These are phyloP conservation scores for Chrysopogon serrulatus DNA, from an alignment of 176 grass and related monocot species.

Conservation along the genomic window DNA sequence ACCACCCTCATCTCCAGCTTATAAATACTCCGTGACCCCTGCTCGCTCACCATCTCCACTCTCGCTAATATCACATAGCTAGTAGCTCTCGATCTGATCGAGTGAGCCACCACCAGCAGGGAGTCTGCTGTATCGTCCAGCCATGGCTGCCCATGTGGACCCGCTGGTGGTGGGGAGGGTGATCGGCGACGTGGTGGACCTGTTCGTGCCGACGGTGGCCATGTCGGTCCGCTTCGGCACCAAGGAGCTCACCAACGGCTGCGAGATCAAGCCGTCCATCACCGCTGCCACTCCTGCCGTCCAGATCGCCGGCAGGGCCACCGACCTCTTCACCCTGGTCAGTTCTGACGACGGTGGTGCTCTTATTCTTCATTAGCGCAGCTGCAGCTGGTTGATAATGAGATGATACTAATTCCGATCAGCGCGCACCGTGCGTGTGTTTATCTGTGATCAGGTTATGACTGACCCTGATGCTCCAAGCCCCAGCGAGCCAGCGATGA, in stretches of 20 bases:
- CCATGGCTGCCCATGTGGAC: slow-evolving; percentile 43
- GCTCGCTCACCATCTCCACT: not conserved
- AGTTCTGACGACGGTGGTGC: not conserved
- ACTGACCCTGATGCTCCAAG: slow-evolving; percentile 81
- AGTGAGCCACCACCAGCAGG: not conserved
- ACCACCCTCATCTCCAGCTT: not conserved
- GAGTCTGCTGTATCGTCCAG: not conserved
- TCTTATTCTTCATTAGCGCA: not conserved
- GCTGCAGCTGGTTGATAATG: not conserved
- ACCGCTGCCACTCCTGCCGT: slow-evolving; percentile 21
- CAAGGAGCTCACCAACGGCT: slow-evolving; percentile 64
- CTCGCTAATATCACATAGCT: not conserved
- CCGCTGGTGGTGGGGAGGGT: slow-evolving; percentile 76
- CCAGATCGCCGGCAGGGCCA: slow-evolving; percentile 37
- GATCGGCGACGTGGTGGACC: slow-evolving; percentile 71
- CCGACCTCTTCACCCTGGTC: slow-evolving; percentile 68
- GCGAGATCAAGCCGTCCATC: slow-evolving; percentile 53
- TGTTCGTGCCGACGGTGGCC: slow-evolving; percentile 60
- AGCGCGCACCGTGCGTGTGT: no score
- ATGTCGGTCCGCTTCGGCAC: slow-evolving; percentile 53
- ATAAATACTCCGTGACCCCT: slow-evolving; percentile 20
- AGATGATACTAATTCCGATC: not conserved
- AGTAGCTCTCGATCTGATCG: not conserved
- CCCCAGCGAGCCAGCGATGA: slow-evolving; percentile 76
- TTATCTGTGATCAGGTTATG: slow-evolving; percentile 40